Evolutionary conservation across 345 rosid species (phyloP).

Genomic region (Moringa oleifera): DNA sequence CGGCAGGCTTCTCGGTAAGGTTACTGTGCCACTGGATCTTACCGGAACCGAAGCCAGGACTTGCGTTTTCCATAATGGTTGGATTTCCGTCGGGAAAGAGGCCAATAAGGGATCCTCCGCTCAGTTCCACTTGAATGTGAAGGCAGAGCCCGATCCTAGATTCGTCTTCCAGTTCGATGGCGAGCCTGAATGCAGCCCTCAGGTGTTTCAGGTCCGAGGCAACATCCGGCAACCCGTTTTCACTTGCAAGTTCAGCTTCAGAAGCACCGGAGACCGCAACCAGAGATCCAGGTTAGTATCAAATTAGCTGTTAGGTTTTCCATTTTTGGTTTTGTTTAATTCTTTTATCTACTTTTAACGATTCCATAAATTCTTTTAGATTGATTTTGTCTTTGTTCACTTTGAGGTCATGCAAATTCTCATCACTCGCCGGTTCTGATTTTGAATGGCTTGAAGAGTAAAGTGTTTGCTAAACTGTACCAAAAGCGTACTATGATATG

Average conservation of each 20-base stretch:
- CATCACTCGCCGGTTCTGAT: no score
- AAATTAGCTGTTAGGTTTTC: neutral
- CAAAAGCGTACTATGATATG: slow-evolving; percentile 11
- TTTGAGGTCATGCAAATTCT: neutral
- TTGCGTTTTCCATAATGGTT: slow-evolving; percentile 63
- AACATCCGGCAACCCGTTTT: slow-evolving; percentile 85
- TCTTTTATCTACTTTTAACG: neutral
- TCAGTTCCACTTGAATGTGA: slow-evolving; percentile 67
- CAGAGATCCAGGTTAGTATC: slow-evolving; percentile 63
- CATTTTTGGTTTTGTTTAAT: no score
- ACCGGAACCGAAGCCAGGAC: slow-evolving; percentile 47
- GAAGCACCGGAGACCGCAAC: slow-evolving; percentile 60
- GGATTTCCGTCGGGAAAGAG: slow-evolving; percentile 67
- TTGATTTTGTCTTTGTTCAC: neutral
- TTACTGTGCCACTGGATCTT: slow-evolving; percentile 73
- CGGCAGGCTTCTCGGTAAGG: slow-evolving; percentile 64
- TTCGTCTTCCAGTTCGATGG: slow-evolving; percentile 97
- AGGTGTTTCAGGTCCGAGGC: slow-evolving; percentile 84
- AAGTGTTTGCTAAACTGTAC: slow-evolving; percentile 16
- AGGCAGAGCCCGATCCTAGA: slow-evolving; percentile 87
- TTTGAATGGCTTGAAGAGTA: slow-evolving; percentile 5
- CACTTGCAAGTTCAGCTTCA: slow-evolving; percentile 86
- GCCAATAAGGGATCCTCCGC: slow-evolving; percentile 44
- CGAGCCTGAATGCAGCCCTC: slow-evolving; percentile 96
- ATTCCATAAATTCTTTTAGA: neutral